Percentiles rank a stretch among this genome's conserved stretches.
These are phyloP conservation scores for Ceratocystiopsis minuta DNA, from an alignment of 2,329 filamentous ascomycete species.

Conservation along the genomic window DNA sequence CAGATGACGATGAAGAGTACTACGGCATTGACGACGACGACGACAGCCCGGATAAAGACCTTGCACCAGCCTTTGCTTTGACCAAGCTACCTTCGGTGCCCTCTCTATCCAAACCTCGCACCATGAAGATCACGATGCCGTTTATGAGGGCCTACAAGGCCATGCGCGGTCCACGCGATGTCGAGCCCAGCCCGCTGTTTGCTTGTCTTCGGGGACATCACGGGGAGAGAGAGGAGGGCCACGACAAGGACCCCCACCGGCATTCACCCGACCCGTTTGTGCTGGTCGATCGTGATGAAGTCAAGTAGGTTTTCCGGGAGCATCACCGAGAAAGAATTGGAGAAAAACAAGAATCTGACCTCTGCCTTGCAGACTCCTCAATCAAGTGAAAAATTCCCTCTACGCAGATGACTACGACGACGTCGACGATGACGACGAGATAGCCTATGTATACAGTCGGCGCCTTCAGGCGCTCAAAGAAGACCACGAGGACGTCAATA, in stretches of 20 bases:
- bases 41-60: too few relatives aligned
- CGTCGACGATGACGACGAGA: neutral
- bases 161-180: conserved; percentile 15
- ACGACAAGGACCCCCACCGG: too few relatives aligned
- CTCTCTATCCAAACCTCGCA: too few relatives aligned
- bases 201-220: neutral
- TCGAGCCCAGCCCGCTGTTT: conserved; percentile 13
- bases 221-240: conserved; percentile 4
- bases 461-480: too few relatives aligned
- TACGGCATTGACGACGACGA: too few relatives aligned
- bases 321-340: too few relatives aligned
- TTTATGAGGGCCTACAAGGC: conserved; percentile 16
- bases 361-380: conserved; percentile 4
- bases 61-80: too few relatives aligned
- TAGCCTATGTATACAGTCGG: too few relatives aligned
- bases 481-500: too few relatives aligned
- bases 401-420: neutral
- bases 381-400: conserved; percentile 2
- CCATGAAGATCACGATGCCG: conserved; percentile 6
- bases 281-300: conserved; percentile 1
- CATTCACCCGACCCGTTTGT: neutral
- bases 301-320: neutral
- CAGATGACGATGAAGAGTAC: too few relatives aligned
- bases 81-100: too few relatives aligned
- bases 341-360: too few relatives aligned